Base-by-base conservation (phyloP, 176 grass and related monocot species). In the Typha latifolia region DNA sequence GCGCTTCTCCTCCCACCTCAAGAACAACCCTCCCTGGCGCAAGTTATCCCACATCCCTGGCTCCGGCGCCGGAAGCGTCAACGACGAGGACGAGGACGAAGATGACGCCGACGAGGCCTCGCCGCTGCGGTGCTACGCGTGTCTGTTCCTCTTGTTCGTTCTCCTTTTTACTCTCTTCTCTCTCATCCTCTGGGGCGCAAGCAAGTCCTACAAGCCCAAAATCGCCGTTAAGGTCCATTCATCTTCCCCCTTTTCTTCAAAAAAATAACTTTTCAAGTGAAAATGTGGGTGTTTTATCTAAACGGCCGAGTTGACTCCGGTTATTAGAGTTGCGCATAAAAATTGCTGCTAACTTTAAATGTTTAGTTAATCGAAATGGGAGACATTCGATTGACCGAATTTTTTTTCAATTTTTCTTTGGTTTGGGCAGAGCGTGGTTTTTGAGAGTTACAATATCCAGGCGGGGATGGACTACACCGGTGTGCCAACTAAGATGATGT, bases 401-500 rank as follows among this genome's bases (percentile, higher is more conserved):
- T 29, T 29, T 47, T 61, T 11, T n/a, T 20, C 0, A 21, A 12
- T 68, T 68, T 47, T 31, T 32, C 18, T 61, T n/a, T 43, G 29
- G 7, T 18, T 19, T 13, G 0, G 12, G 76, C 80, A 99, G 94
- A 89, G 81, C 73, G 88, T 99, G 81, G 81, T 87, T 55, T 93
- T 99, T 78, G 89, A 93, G 76, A 79, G 81, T 78, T 99, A 93
- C 73, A 82, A 99, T 65, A 90, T 99, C 78, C 94, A 99, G 64
- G 86, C 89, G 21, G 94, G 94, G 27, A 99, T 84, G 83, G 94
- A 99, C 82, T 76, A 84, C 70, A 93, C 94, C 24, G 94, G 94
- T 29, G 94, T 99, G 11, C 94, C 94, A 18, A 99, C 94, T 2
- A 87, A 89, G 85, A 99, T 99, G 89, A 86, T 99, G 81, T 85